Base-by-base conservation (phyloP, 2,329 filamentous ascomycete genomes). In the Calycina herbarum region DNA sequence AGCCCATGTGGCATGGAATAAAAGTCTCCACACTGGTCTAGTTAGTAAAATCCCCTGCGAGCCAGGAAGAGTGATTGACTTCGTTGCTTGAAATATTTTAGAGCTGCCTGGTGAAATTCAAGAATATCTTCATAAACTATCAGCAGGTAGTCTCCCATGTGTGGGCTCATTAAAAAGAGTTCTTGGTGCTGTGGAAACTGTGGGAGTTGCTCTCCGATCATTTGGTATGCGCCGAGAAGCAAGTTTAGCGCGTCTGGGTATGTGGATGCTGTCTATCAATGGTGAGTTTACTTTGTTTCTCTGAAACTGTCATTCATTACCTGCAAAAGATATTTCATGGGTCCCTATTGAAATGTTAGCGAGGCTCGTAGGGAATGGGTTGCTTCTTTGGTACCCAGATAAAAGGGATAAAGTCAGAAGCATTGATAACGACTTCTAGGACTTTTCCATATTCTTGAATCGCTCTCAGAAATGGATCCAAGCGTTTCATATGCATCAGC, bases 41-140 rank as follows among this genome's bases (percentile, higher is more conserved):
- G 4, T 13, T 1, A 42, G 17, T 17, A 15, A 42, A 42, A 42
- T 42, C 40, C 40, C n/a, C n/a, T n/a, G n/a, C n/a, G n/a, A n/a
- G n/a, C n/a, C n/a, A n/a, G n/a, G n/a, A n/a, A n/a, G n/a, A n/a
- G n/a, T n/a, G n/a, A n/a, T n/a, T n/a, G n/a, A 60, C 59, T 11
- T 33, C 64, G 56, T 57, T 62, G 20, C 24, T 76, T 72, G 20
- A 84, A 76, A 54, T 82, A 82, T 15, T 77, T 78, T 64, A 85
- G 84, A 0, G 81, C 80, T 2, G 78, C 58, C 27, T 77, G 77
- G 60, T 85, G 82, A 45, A 84, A 84, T 13, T 78, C 66, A 0
- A 84, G 72, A 24, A 84, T 82, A n/a, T 84, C 80, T 0, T 77
- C 71, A 51, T 84, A 84, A 38, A 82, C 80, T 0, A 80, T 64